phyloP scores from a whole-genome alignment of 2,329 filamentous ascomycete genomes.

The Exserohilum rostratum region DNA sequence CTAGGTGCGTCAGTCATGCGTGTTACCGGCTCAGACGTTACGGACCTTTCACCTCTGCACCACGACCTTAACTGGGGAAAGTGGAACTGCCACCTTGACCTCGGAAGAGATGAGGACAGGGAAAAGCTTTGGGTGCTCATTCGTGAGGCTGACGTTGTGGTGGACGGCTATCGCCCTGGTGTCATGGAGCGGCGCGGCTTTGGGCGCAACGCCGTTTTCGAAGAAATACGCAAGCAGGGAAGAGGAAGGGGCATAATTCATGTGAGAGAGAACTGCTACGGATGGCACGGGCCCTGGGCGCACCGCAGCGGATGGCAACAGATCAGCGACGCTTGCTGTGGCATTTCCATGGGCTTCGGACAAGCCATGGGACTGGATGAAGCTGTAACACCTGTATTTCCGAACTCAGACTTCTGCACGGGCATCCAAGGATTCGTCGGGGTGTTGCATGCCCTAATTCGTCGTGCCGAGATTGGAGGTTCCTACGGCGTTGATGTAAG shows the following conservation, averaged over 20 bases:
- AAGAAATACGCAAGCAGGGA: constrained; percentile 44
- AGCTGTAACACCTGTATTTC: constrained; percentile 53
- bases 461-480: constrained; percentile 49
- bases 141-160: constrained; percentile 57
- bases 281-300: constrained; percentile 57
- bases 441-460: constrained; percentile 52
- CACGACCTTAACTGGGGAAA: constrained; percentile 60
- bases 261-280: constrained; percentile 61
- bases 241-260: constrained; percentile 55
- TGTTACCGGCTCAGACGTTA: constrained; percentile 49
- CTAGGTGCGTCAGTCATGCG: constrained; percentile 57
- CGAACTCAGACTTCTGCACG: constrained; percentile 55
- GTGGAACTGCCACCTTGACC: constrained; percentile 54
- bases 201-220: constrained; percentile 49
- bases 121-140: constrained; percentile 52
- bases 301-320: constrained; percentile 61
- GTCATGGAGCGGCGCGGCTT: constrained; percentile 58
- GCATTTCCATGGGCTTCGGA: constrained; percentile 56
- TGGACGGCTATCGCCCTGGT: constrained; percentile 58
- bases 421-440: constrained; percentile 51
- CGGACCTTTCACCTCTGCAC: constrained; percentile 52
- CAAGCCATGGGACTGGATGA: constrained; percentile 55
- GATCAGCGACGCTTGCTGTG: constrained; percentile 55
- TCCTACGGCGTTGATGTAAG: constrained; percentile 52
- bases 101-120: constrained; percentile 49